These are phyloP conservation scores for Rhododendron ferrugineum DNA, from an alignment of 148 eudicot species.

Conservation along the genomic window DNA sequence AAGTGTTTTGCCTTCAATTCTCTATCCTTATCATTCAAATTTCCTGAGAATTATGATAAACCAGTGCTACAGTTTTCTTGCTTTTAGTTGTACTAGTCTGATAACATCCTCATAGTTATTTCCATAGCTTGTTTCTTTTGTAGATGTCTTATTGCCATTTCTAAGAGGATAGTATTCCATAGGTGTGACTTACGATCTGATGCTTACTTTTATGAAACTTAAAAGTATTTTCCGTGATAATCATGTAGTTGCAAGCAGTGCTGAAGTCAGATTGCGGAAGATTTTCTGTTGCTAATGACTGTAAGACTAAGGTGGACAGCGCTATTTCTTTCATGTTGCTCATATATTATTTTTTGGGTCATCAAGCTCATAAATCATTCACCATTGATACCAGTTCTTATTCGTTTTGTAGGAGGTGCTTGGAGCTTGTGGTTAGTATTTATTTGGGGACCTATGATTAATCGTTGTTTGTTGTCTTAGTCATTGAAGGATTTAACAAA, in stretches of 20 bases:
- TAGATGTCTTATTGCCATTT: background rate
- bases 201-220: no score
- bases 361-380: background rate
- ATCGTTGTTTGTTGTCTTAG: background rate
- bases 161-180: background rate
- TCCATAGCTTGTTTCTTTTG: background rate
- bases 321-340: background rate
- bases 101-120: background rate
- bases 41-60: background rate
- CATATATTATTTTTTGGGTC: background rate
- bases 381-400: constrained; percentile 5
- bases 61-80: background rate
- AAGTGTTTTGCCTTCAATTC: background rate
- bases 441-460: background rate
- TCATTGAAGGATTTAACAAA: no score
- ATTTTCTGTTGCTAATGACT: background rate
- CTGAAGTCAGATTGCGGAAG: background rate
- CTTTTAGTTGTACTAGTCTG: background rate
- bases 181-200: background rate
- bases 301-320: background rate
- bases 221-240: background rate
- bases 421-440: constrained; percentile 25
- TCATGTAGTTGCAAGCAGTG: background rate
- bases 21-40: background rate
- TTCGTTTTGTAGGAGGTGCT: constrained; percentile 21